Conservation (phyloP, 2,329 filamentous ascomycete species). For the Didymella lethalis region DNA sequence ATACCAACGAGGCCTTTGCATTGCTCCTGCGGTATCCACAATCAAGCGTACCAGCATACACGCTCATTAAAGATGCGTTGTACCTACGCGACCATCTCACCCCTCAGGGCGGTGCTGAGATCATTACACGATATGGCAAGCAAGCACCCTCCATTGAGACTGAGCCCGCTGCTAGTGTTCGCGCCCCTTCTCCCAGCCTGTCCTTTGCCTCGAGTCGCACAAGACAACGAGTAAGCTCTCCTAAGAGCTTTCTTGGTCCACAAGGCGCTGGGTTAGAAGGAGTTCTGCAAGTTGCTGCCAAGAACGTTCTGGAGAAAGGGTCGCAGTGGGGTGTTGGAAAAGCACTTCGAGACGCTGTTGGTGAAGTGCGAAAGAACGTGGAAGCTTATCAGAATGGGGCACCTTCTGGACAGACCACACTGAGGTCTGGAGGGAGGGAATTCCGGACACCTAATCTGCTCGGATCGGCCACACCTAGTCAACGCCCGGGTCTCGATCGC, state of each 20-base stretch:
- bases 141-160: slow-evolving; percentile 46
- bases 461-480: slow-evolving; percentile 27
- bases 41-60: slow-evolving; percentile 71
- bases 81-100: slow-evolving; percentile 73
- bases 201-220: slow-evolving; percentile 36
- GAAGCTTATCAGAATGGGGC: slow-evolving; percentile 64
- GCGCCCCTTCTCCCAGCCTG: slow-evolving; percentile 39
- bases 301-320: slow-evolving; percentile 74
- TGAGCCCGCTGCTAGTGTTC: slow-evolving; percentile 38
- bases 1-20: slow-evolving; percentile 86
- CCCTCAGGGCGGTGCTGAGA: slow-evolving; percentile 66
- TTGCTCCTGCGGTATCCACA: slow-evolving; percentile 84
- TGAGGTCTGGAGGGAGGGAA: slow-evolving; percentile 46
- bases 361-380: slow-evolving; percentile 80
- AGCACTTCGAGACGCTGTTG: slow-evolving; percentile 80
- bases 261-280: slow-evolving; percentile 65
- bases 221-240: slow-evolving; percentile 40
- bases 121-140: slow-evolving; percentile 75
- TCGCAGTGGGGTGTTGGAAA: slow-evolving; percentile 82
- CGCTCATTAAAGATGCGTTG: slow-evolving; percentile 85
- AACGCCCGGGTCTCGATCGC: slow-evolving; percentile 33
- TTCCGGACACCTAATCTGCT: slow-evolving; percentile 43
- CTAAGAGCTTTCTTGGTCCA: slow-evolving; percentile 39
- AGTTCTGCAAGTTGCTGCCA: slow-evolving; percentile 77
- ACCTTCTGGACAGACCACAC: slow-evolving; percentile 42